phyloP scores from a whole-genome alignment of 768 basidiomycete species.

The Tricholoma sp. region DNA sequence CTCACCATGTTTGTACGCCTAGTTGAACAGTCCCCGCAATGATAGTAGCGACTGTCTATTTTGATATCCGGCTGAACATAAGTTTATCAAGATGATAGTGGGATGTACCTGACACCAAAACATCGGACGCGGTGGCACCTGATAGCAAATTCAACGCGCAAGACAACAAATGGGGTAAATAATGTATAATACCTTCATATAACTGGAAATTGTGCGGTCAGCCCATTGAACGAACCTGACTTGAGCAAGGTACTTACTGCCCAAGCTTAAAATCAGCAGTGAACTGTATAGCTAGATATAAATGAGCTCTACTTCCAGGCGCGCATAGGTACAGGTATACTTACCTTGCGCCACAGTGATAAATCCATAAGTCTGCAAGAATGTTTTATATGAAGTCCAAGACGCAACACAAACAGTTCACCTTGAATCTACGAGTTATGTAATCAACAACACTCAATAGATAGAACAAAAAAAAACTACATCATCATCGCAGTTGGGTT shows the following conservation, averaged over 20 bases:
- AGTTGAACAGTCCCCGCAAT: conserved; percentile 66
- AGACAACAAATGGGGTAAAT: background rate
- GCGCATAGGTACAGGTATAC: background rate
- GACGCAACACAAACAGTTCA: conserved; percentile 4
- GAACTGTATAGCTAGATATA: conserved; percentile 54
- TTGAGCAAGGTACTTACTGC: conserved; percentile 48
- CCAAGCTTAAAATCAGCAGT: conserved; percentile 74
- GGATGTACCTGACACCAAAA: conserved; percentile 53
- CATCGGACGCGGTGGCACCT: conserved; percentile 63
- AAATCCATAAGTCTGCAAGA: conserved; percentile 55
- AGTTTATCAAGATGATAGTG: background rate
- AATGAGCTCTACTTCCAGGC: conserved; percentile 12
- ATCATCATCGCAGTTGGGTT: conserved; percentile 76
- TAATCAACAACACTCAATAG: conserved; percentile 2
- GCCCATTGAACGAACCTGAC: background rate
- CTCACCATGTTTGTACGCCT: conserved; percentile 58
- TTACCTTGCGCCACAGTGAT: conserved; percentile 54
- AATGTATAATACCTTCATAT: conserved; percentile 41
- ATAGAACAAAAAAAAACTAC: conserved; percentile 23
- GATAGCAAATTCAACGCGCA: background rate
- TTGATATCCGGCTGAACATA: background rate
- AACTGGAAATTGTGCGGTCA: conserved; percentile 24
- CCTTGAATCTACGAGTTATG: conserved; percentile 31
- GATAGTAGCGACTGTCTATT: conserved; percentile 46
- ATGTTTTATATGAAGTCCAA: conserved; percentile 13